Evolutionary conservation across 1,139 yeast species (phyloP).

Genomic region (Hemisphaericaspora xylanilytica): DNA sequence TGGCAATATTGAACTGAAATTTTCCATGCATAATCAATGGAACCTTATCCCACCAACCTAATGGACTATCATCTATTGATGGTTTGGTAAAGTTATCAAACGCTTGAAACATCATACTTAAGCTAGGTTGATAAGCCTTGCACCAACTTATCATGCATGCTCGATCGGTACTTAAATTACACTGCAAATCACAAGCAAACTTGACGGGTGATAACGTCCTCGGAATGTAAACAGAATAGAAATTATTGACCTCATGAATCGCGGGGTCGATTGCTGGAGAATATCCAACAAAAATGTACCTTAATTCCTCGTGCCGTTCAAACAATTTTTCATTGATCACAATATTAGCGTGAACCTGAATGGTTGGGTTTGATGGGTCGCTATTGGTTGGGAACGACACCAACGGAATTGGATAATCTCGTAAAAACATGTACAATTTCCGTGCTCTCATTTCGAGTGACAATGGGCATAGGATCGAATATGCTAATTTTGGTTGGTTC

Average conservation of each 20-base stretch:
- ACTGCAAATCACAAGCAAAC: constrained; percentile 33
- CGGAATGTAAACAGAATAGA: constrained; percentile 40
- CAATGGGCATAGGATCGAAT: constrained; percentile 42
- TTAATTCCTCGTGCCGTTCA: constrained; percentile 38
- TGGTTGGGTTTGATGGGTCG: constrained; percentile 25
- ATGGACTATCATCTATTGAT: constrained; percentile 77
- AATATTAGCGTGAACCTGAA: constrained; percentile 35
- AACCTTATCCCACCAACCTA: constrained; percentile 69
- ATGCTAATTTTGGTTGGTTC: constrained; percentile 40
- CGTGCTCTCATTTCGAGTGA: constrained; percentile 29
- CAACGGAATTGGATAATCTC: constrained; percentile 45
- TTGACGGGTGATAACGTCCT: constrained; percentile 49
- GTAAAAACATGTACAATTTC: constrained; percentile 31
- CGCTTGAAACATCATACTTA: constrained; percentile 36
- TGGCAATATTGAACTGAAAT: constrained; percentile 51
- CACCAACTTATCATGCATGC: constrained; percentile 47
- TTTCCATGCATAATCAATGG: constrained; percentile 45
- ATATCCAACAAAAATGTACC: constrained; percentile 46
- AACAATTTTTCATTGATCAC: constrained; percentile 45
- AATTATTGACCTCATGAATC: constrained; percentile 27
- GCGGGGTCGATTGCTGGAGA: constrained; percentile 37
- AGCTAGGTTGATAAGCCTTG: constrained; percentile 41
- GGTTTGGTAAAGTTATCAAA: constrained; percentile 65
- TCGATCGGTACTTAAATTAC: constrained; percentile 34
- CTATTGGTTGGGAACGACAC: constrained; percentile 39